Conservation (phyloP, 371 early-diverging fungal genomes). For the Dichotomocladium elegans region DNA sequence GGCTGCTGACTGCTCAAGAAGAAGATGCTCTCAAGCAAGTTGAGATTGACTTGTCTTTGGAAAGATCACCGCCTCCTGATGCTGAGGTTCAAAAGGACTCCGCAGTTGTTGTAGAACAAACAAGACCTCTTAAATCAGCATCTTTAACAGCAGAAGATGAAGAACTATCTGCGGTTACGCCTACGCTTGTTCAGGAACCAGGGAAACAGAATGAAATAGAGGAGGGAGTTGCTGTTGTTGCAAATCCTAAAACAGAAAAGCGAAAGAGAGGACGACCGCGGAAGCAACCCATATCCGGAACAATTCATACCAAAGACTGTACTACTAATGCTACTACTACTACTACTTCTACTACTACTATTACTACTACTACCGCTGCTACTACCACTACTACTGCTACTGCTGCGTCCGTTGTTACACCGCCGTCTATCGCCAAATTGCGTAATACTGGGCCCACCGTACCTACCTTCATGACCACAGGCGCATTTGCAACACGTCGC, state of each 20-base stretch:
- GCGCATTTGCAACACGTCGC: conserved; percentile 44
- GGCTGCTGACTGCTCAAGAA: conserved; percentile 25
- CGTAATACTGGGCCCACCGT: background rate
- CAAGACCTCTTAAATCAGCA: no score
- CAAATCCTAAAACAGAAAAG: no score
- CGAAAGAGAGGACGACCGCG: conserved; percentile 7
- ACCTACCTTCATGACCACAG: conserved; percentile 28
- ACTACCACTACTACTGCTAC: background rate
- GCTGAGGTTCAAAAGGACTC: background rate
- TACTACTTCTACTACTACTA: background rate
- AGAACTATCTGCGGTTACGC: background rate
- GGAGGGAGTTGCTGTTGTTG: no score
- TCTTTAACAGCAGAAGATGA: background rate
- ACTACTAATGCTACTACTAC: background rate
- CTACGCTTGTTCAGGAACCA: no score
- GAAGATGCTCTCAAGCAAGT: conserved; percentile 6
- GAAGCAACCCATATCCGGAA: no score
- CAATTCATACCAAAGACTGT: no score
- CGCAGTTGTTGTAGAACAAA: background rate
- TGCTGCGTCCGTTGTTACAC: background rate
- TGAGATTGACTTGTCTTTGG: background rate
- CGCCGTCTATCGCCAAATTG: background rate
- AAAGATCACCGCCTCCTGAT: background rate
- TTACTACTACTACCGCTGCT: background rate
- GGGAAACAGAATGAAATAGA: no score